A percentile compares a stretch with the other conserved stretches of the same genome.
Conservation (phyloP, 2,329 filamentous ascomycete genomes). For the Claviceps arundinis region DNA sequence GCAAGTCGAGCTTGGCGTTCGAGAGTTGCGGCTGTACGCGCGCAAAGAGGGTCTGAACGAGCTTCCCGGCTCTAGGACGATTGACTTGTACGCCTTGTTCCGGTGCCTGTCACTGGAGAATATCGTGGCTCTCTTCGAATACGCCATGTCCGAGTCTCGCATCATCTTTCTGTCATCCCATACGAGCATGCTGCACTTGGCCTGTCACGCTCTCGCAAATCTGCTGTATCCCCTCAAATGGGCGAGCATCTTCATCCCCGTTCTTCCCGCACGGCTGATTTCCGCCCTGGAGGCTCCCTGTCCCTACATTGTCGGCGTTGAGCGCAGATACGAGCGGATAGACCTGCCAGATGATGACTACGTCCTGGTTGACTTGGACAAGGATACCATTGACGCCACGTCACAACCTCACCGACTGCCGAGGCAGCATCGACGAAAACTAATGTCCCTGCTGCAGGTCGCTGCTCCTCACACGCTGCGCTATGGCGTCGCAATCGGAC, state of each 20-base stretch:
- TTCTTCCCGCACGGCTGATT: constrained; percentile 75
- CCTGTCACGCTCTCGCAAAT: constrained; percentile 73
- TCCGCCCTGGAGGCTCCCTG: constrained; percentile 90
- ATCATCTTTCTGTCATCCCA: constrained; percentile 95
- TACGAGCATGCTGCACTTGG: constrained; percentile 89
- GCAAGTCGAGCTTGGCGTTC: constrained; percentile 81
- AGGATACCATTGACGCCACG: constrained; percentile 79
- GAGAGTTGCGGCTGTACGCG: constrained; percentile 83
- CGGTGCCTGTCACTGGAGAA: constrained; percentile 81
- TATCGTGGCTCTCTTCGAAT: constrained; percentile 85
- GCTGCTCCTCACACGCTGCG: constrained; percentile 82
- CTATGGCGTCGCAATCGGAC: constrained; percentile 75
- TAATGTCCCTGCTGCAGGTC: constrained; percentile 74
- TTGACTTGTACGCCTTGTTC: constrained; percentile 88
- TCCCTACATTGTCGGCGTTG: constrained; percentile 92
- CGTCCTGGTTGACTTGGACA: constrained; percentile 85
- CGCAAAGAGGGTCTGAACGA: constrained; percentile 89
- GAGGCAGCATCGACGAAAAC: constrained; percentile 78
- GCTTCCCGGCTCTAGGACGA: constrained; percentile 78
- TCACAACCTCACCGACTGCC: constrained; percentile 66
- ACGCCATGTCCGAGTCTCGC: constrained; percentile 79
- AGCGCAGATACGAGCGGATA: constrained; percentile 75
- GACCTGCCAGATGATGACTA: constrained; percentile 91
- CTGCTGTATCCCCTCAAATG: constrained; percentile 84
- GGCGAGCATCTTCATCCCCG: constrained; percentile 87